These are phyloP conservation scores for Hirschioporus abietinus DNA, from an alignment of 768 basidiomycete species.

Conservation along the genomic window DNA sequence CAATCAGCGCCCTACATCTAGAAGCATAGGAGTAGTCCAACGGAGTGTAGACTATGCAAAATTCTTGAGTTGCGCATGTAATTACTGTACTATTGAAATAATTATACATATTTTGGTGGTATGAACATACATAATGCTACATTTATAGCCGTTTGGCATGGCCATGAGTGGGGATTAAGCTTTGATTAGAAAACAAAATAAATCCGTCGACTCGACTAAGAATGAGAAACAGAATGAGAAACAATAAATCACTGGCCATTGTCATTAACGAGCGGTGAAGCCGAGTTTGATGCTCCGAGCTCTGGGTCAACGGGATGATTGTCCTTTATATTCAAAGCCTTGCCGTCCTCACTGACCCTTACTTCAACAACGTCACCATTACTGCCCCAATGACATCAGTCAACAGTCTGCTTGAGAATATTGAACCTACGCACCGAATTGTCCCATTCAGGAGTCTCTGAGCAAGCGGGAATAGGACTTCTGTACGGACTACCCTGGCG, in stretches of 20 bases:
- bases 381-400: constrained; percentile 21
- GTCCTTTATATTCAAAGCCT: constrained; percentile 30
- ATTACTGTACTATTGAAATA: too few species aligned
- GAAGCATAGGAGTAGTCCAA: too few species aligned
- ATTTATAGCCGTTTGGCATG: too few species aligned
- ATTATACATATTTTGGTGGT: too few species aligned
- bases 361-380: constrained; percentile 42
- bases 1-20: too few species aligned
- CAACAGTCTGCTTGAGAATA: background rate
- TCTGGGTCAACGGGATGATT: constrained; percentile 28
- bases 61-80: too few species aligned
- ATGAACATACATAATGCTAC: too few species aligned
- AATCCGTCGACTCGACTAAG: too few species aligned
- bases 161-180: too few species aligned
- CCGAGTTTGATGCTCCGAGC: background rate
- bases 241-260: background rate
- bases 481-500: constrained; percentile 76
- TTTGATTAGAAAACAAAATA: too few species aligned
- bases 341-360: constrained; percentile 25
- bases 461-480: constrained; percentile 79
- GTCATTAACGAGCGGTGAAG: background rate
- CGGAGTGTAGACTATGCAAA: too few species aligned
- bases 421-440: constrained; percentile 46
- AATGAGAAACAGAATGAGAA: background rate
- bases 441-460: constrained; percentile 75